Conservation (phyloP, 805 yeast species). For the Debaryomyces hansenii region DNA sequence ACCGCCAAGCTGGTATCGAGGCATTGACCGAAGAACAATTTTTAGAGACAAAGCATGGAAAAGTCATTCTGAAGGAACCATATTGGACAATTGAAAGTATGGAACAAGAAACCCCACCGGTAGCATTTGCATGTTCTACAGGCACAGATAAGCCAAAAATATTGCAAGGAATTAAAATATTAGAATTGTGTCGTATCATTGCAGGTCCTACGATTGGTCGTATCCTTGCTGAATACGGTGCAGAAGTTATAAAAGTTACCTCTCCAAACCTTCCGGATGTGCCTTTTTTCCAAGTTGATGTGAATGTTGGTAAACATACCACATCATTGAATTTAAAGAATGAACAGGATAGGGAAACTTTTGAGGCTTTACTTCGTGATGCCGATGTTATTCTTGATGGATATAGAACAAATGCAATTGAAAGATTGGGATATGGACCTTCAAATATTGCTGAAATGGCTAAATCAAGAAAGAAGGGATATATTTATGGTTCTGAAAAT, state of each 20-base stretch:
- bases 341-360: slow-evolving; percentile 19
- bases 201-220: slow-evolving; percentile 35
- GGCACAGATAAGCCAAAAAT: slow-evolving; percentile 15
- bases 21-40: slow-evolving; percentile 27
- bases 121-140: slow-evolving; percentile 4
- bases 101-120: slow-evolving; percentile 25
- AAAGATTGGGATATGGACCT: slow-evolving; percentile 29
- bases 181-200: slow-evolving; percentile 30
- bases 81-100: slow-evolving; percentile 19
- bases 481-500: slow-evolving; percentile 31
- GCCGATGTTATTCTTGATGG: slow-evolving; percentile 35
- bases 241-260: slow-evolving; percentile 30
- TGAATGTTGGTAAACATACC: slow-evolving; percentile 34
- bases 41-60: slow-evolving; percentile 27
- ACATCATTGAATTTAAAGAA: slow-evolving; percentile 28
- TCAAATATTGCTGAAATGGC: slow-evolving; percentile 22
- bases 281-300: slow-evolving; percentile 34
- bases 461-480: slow-evolving; percentile 27
- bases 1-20: slow-evolving; percentile 32
- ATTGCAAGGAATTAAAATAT: slow-evolving; percentile 28
- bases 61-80: slow-evolving; percentile 18
- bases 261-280: slow-evolving; percentile 26
- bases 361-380: slow-evolving; percentile 25
- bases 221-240: slow-evolving; percentile 33
- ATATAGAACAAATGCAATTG: slow-evolving; percentile 28